phyloP scores from a whole-genome alignment of 2,329 filamentous ascomycete genomes.

The Epichloe bromicola region DNA sequence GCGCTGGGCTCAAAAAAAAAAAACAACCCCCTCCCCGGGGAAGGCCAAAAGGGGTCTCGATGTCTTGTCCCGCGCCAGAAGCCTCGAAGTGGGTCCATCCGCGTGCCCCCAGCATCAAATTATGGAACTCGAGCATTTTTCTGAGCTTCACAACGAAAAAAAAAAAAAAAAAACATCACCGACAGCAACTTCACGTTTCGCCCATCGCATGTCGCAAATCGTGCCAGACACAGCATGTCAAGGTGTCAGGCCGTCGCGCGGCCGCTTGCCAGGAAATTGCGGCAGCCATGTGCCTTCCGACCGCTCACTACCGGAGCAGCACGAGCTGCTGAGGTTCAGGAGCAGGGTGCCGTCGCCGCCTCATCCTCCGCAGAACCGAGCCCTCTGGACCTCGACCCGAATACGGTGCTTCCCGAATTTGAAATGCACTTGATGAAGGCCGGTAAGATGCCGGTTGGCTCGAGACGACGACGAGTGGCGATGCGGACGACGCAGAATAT shows the following conservation, averaged over 20 bases:
- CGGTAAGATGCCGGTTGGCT: slow-evolving; percentile 64
- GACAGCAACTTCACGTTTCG: neutral
- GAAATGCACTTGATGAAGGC: slow-evolving; percentile 56
- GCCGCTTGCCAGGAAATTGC: slow-evolving; percentile 42
- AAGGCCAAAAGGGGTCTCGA: slow-evolving; percentile 3
- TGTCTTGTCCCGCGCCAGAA: slow-evolving; percentile 14
- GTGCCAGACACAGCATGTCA: slow-evolving; percentile 32
- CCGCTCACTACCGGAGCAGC: slow-evolving; percentile 23
- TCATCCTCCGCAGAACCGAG: slow-evolving; percentile 14
- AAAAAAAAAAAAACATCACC: neutral
- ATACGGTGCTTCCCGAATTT: slow-evolving; percentile 45
- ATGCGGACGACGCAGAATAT: slow-evolving; percentile 51
- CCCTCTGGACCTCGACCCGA: slow-evolving; percentile 45
- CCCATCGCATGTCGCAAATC: neutral
- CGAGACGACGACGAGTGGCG: slow-evolving; percentile 68
- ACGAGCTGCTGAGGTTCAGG: slow-evolving; percentile 17
- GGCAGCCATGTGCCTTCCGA: slow-evolving; percentile 24
- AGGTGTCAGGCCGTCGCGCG: slow-evolving; percentile 44
- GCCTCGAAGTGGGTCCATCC: slow-evolving; percentile 14
- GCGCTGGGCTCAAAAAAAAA: neutral
- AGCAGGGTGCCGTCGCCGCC: slow-evolving; percentile 5
- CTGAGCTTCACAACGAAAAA: neutral
- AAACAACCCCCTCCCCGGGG: too few species aligned
- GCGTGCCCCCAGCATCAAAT: neutral
- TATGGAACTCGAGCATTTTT: slow-evolving; percentile 4